Evolutionary conservation across 2,329 filamentous ascomycete species (phyloP), one percentile per base, ranked within the genome.

Genomic region (Hymenoscyphus fraxineus): DNA sequence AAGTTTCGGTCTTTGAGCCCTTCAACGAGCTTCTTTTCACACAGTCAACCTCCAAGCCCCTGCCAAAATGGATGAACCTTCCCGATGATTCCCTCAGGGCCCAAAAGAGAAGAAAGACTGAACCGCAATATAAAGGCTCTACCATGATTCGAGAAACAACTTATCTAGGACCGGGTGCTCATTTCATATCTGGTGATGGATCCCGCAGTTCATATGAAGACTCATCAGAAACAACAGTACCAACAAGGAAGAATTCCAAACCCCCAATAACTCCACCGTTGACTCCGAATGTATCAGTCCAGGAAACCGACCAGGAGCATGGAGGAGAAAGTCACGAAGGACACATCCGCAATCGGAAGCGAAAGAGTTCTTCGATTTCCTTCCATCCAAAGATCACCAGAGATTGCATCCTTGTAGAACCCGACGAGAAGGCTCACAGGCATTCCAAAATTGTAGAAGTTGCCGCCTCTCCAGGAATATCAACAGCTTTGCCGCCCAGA

Each of bases 1-100:
- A 83, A 72, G 78, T 85, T 6, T 80, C 81, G 40, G 78, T 83
- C 4, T 74, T 75, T 35, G 79, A 86, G 65, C 83, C 84, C 0
- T 65, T 85, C 12, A 77, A 80, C 15, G 73, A 77, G 10, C 74
- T 76, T 3, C 76, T 80, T 1, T 85, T 85, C 69, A 77, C 75
- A 66, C 80, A 82, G 1, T 79, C 78, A 61, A 78, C 76, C 3
- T 77, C 81, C 12, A 86, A 85, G 66, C 81, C 83, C 1, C 78
- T 85, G 12, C 83, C 83, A 16, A 69, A 69, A 41, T 75, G 73
- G 74, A 76, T 75, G 73, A 59, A 68, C 4, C 56, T 75, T 54
- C 72, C 73, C 2, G 73, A 58, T 39, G 72, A 73, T 55, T 61
- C 71, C 10, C 55, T 67, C 32, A 65, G 61, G 59, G 63, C 66